A percentile compares a stretch with the other conserved stretches of the same genome.
Evolutionary conservation across 176 grass and related monocot genomes (phyloP).

Genomic region (Raddia distichophylla): DNA sequence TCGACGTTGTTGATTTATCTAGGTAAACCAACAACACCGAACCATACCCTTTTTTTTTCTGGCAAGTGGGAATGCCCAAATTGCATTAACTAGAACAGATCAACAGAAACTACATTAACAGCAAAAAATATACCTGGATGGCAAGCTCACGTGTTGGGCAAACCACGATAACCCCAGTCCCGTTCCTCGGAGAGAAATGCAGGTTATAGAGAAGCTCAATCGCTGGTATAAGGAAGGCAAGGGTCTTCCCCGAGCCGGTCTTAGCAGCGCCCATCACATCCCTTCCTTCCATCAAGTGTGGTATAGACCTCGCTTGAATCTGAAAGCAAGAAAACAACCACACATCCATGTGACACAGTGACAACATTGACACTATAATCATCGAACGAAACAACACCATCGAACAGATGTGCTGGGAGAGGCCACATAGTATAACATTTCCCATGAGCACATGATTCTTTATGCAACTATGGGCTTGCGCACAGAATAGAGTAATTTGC

Average conservation of each 20-base stretch:
- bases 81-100: too few species aligned
- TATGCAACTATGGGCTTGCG: not conserved
- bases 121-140: conserved; percentile 50
- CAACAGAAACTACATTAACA: too few species aligned
- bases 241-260: conserved; percentile 78
- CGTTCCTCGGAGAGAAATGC: conserved; percentile 62
- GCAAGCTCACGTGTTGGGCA: conserved; percentile 85
- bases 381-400: not conserved
- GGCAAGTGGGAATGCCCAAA: too few species aligned
- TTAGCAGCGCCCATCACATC: conserved; percentile 82
- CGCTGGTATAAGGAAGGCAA: conserved; percentile 75
- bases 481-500: not conserved
- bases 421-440: not conserved
- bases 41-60: too few species aligned
- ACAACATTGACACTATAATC: not conserved
- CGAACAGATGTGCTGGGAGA: not conserved
- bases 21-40: too few species aligned
- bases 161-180: conserved; percentile 70
- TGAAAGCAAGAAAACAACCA: conserved; percentile 34
- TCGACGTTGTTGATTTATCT: not conserved
- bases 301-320: conserved; percentile 87
- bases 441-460: not conserved
- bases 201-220: conserved; percentile 63
- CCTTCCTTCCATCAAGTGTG: conserved; percentile 63
- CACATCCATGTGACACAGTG: not conserved